Evolutionary conservation across 192 early-diverging fungal species (phyloP).

Genomic region (Backusella westeae): DNA sequence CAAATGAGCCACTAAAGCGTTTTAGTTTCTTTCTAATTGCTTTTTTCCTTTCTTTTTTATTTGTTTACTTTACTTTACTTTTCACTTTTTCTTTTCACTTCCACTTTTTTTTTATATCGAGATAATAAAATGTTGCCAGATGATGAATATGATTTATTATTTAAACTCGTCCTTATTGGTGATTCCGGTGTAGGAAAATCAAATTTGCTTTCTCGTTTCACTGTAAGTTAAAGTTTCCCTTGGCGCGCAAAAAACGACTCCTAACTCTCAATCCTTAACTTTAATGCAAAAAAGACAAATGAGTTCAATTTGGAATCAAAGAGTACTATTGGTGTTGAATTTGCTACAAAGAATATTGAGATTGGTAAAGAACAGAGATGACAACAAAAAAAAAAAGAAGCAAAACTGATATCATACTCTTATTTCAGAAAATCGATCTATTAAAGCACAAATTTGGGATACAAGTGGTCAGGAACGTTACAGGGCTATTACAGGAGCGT

Average conservation of each 20-base stretch:
- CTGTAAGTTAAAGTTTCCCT: constrained; percentile 17
- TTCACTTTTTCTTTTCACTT: not conserved
- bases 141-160: constrained; percentile 57
- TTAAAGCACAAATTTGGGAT: constrained; percentile 56
- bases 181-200: constrained; percentile 56
- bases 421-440: constrained; percentile 36
- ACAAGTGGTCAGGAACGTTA: constrained; percentile 93
- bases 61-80: not conserved
- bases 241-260: not conserved
- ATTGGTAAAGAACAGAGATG: constrained; percentile 25
- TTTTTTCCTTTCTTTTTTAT: not conserved
- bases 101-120: not conserved
- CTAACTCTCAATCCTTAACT: not conserved
- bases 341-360: constrained; percentile 48
- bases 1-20: not conserved
- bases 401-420: not conserved
- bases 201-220: constrained; percentile 51
- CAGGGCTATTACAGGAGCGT: constrained; percentile 75
- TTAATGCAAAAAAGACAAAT: constrained; percentile 33
- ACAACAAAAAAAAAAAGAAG: not conserved
- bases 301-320: constrained; percentile 55
- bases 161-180: constrained; percentile 71
- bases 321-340: constrained; percentile 51
- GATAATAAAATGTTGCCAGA: constrained; percentile 38
- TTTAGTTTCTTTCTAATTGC: not conserved